Percentiles rank a stretch among this genome's conserved stretches.
phyloP scores from a whole-genome alignment of 2,329 filamentous ascomycete species.

The Aspergillus fumigatiaffinis region DNA sequence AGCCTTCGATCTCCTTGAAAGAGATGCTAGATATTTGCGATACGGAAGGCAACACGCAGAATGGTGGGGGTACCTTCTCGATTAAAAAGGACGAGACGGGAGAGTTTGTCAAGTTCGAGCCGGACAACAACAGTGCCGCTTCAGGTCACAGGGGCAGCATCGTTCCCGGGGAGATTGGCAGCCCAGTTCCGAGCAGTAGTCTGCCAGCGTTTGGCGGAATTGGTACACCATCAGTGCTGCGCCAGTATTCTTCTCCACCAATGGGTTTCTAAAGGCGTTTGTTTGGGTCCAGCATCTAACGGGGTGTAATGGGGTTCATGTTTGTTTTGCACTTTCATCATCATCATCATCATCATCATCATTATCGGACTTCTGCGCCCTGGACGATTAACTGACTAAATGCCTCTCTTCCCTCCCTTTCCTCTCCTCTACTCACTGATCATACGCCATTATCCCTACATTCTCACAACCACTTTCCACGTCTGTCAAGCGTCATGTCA shows the following conservation, averaged over 20 bases:
- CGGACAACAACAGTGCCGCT: constrained; percentile 46
- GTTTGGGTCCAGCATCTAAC: constrained; percentile 11
- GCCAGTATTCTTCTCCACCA: constrained; percentile 37
- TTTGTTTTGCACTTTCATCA: neutral
- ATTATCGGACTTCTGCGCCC: neutral
- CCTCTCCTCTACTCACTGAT: neutral
- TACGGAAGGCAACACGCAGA: constrained; percentile 78
- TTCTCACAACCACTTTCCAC: constrained; percentile 3
- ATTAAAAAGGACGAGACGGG: constrained; percentile 52
- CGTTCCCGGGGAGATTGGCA: constrained; percentile 65
- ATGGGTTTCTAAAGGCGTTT: constrained; percentile 32
- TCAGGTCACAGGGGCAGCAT: constrained; percentile 41
- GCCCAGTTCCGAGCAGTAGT: constrained; percentile 53
- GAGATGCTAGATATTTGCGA: constrained; percentile 85
- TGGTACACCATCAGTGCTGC: constrained; percentile 29
- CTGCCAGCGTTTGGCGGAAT: constrained; percentile 37
- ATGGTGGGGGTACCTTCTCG: constrained; percentile 87
- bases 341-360: neutral
- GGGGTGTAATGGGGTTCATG: neutral
- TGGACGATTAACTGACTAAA: neutral
- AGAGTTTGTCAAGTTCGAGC: constrained; percentile 48
- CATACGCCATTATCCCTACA: neutral
- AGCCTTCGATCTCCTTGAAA: constrained; percentile 53
- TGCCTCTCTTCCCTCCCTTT: neutral
- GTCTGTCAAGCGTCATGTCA: constrained; percentile 13